These are phyloP conservation scores for Filosporella fistucella DNA, from an alignment of 495 filamentous ascomycete species.

Conservation along the genomic window DNA sequence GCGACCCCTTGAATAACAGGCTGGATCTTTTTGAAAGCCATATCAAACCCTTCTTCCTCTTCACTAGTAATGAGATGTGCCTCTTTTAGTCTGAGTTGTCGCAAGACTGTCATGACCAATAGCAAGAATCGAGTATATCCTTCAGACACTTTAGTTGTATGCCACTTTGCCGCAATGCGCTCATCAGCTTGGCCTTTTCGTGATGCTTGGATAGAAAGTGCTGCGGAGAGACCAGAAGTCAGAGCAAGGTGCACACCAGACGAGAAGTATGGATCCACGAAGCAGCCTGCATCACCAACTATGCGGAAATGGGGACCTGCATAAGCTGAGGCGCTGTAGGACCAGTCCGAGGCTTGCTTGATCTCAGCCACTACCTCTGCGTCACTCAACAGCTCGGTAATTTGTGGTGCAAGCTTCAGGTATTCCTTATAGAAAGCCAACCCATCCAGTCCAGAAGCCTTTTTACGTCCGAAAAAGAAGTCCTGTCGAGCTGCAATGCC, in stretches of 20 bases:
- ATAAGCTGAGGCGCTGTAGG: conserved; percentile 34
- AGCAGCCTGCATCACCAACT: conserved; percentile 39
- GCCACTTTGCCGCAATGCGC: conserved; percentile 37
- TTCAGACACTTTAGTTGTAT: conserved; percentile 37
- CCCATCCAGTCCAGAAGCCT: conserved; percentile 16
- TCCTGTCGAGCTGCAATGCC: conserved; percentile 37
- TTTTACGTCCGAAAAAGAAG: conserved; percentile 23
- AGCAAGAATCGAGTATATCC: conserved; percentile 48
- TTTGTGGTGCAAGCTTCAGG: conserved; percentile 27
- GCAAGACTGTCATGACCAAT: conserved; percentile 36
- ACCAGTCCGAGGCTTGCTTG: conserved; percentile 37
- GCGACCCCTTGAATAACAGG: conserved; percentile 39
- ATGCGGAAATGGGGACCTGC: conserved; percentile 31
- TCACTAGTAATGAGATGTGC: conserved; percentile 4
- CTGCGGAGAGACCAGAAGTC: conserved; percentile 39
- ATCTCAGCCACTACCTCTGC: conserved; percentile 28
- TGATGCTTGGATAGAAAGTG: conserved; percentile 28
- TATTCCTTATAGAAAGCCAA: conserved; percentile 36
- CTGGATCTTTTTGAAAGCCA: conserved; percentile 1
- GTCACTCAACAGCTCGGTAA: conserved; percentile 24
- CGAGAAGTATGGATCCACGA: conserved; percentile 40
- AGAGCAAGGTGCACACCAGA: conserved; percentile 47
- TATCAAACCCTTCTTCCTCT: conserved; percentile 8
- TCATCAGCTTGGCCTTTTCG: conserved; percentile 35
- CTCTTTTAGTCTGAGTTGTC: conserved; percentile 39